These are phyloP conservation scores for Tylopilus rubrobrunneus DNA, from an alignment of 768 basidiomycete species.

Conservation along the genomic window DNA sequence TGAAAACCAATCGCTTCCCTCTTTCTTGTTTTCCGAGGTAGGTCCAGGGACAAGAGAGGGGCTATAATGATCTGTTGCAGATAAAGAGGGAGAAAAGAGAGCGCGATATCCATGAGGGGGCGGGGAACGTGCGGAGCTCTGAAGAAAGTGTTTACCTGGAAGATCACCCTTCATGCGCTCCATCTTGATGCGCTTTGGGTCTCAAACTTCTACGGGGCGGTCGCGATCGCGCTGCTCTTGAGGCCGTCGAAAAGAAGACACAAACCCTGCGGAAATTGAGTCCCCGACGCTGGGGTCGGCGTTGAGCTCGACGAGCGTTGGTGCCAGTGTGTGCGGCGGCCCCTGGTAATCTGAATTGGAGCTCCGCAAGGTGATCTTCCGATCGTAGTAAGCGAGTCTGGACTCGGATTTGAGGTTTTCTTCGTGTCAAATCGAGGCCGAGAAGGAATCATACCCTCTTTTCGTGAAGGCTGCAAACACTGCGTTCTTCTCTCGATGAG, in stretches of 20 bases:
- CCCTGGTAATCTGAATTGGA: slow-evolving; percentile 16
- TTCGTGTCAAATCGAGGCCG: no score
- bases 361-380: no score
- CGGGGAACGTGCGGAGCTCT: slow-evolving; percentile 25
- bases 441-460: no score
- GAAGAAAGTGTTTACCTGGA: slow-evolving; percentile 35
- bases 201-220: slow-evolving; percentile 45
- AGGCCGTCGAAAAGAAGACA: background rate
- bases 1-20: slow-evolving; percentile 87
- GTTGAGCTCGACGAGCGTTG: slow-evolving; percentile 11
- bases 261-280: slow-evolving; percentile 23
- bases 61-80: slow-evolving; percentile 32
- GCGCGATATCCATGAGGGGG: slow-evolving; percentile 32
- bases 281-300: slow-evolving; percentile 18
- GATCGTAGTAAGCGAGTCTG: no score
- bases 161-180: slow-evolving; percentile 46
- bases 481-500: no score
- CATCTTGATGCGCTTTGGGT: slow-evolving; percentile 59
- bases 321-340: slow-evolving; percentile 10
- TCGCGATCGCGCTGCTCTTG: slow-evolving; percentile 40
- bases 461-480: no score
- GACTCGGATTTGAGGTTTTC: no score
- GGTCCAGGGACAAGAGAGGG: slow-evolving; percentile 37
- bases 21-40: slow-evolving; percentile 42
- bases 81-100: slow-evolving; percentile 23